Evolutionary conservation across 345 rosid species (phyloP).

Genomic region (Gossypium arboreum): DNA sequence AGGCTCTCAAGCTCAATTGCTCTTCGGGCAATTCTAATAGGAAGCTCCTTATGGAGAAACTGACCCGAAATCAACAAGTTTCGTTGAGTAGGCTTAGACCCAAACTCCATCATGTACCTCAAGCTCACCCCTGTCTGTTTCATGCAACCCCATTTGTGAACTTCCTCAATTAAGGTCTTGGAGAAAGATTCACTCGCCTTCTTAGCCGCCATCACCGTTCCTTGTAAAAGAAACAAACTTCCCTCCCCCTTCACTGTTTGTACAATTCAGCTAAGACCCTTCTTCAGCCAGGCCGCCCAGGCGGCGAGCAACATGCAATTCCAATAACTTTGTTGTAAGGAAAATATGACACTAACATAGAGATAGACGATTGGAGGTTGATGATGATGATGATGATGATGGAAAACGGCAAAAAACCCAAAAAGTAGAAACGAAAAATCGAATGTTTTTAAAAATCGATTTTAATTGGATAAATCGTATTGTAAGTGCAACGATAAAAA

Average conservation of each 20-base stretch:
- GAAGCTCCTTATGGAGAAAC: conserved; percentile 85
- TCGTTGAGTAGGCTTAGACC: conserved; percentile 56
- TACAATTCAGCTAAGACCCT: background rate
- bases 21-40: conserved; percentile 77
- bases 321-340: background rate
- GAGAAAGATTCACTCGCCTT: conserved; percentile 50
- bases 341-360: background rate
- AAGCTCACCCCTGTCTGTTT: conserved; percentile 87
- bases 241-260: background rate
- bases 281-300: background rate
- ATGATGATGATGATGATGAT: background rate
- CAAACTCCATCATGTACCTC: conserved; percentile 96
- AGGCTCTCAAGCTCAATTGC: conserved; percentile 77
- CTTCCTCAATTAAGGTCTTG: conserved; percentile 72
- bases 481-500: background rate
- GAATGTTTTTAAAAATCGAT: background rate
- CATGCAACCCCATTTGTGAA: conserved; percentile 84
- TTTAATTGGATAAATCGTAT: background rate
- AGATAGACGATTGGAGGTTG: background rate
- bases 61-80: conserved; percentile 76
- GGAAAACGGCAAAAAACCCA: background rate
- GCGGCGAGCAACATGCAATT: conserved; percentile 2
- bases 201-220: conserved; percentile 61
- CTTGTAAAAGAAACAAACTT: background rate
- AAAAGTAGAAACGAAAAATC: background rate